Base-by-base conservation (phyloP, 345 rosid genomes). In the Rhodamnia argentea region DNA sequence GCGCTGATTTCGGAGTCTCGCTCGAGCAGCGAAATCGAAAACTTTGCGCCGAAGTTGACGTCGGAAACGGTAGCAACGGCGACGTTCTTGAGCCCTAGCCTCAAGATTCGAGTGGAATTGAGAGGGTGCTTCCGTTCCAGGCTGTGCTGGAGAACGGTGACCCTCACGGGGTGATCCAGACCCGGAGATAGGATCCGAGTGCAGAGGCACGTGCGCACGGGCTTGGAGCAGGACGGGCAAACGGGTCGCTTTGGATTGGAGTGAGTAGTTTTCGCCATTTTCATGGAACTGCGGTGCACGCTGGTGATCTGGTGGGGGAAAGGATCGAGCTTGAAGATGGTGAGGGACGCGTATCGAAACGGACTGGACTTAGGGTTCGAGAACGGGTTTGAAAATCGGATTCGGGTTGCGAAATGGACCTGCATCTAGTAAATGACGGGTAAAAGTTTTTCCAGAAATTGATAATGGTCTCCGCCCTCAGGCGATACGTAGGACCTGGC, bases 111-210 rank as follows among this genome's bases (percentile, higher is more conserved):
- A 60, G 95, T 85, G 62, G 97, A 94, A 89, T 96, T 96, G 86
- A 96, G 94, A 1, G 95, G 96, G 89, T 96, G 97, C 22, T 93
- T 95, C 29, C 84, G 91, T 91, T 96, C 98, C 84, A 92, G 90
- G 82, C 92, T 92, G 84, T 96, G 97, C 85, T 96, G 98, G 81
- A 96, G 98, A 32, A 96, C 92, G 87, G 95, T 94, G 51, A 96
- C 88, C 85, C 89, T 90, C n/a, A 95, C 94, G 86, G 92, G 89
- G 84, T 93, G 95, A 16, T 95, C 95, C 16, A 94, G 88, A 74
- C 88, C 86, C 44, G 91, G 91, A 82, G 86, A 85, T 57, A 83
- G 93, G 86, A 95, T 55, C 56, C 95, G 92, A 37, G 59, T 52
- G 94, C 96, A 95, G 89, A 96, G 92, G 87, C 98, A 95, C 88